These are phyloP conservation scores for Colletotrichum sp. DNA, from an alignment of 2,329 filamentous ascomycete species.

Conservation along the genomic window DNA sequence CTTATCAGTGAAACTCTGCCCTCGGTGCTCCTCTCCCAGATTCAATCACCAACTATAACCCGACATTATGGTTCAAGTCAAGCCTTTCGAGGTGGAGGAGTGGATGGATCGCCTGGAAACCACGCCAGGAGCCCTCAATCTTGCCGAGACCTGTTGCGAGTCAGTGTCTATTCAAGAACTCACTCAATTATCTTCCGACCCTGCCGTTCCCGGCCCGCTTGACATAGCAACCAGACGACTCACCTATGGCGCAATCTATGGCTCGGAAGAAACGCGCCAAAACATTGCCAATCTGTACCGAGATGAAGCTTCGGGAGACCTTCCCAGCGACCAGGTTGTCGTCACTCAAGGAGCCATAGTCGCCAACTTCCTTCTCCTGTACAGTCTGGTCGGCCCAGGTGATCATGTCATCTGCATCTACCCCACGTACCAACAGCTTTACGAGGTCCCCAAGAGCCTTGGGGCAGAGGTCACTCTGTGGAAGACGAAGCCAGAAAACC, in stretches of 20 bases:
- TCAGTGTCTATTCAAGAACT: slow-evolving; percentile 77
- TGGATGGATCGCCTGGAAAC: slow-evolving; percentile 69
- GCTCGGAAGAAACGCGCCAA: slow-evolving; percentile 65
- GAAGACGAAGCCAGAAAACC: slow-evolving; percentile 67
- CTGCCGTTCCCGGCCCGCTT: slow-evolving; percentile 44
- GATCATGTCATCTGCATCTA: slow-evolving; percentile 86
- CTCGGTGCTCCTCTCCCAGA: neutral
- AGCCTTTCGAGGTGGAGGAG: slow-evolving; percentile 70
- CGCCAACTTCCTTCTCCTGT: slow-evolving; percentile 77
- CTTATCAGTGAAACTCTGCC: neutral
- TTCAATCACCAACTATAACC: neutral
- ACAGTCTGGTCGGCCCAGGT: slow-evolving; percentile 69
- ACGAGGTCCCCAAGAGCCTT: slow-evolving; percentile 70
- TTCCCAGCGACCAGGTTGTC: slow-evolving; percentile 63
- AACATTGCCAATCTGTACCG: slow-evolving; percentile 72
- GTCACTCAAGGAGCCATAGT: slow-evolving; percentile 79
- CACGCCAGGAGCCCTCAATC: slow-evolving; percentile 65
- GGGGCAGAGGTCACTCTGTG: slow-evolving; percentile 78
- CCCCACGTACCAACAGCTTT: slow-evolving; percentile 83
- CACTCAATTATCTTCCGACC: slow-evolving; percentile 60
- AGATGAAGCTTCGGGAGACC: slow-evolving; percentile 40
- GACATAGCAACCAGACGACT: slow-evolving; percentile 57
- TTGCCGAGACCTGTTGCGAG: slow-evolving; percentile 80
- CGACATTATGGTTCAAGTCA: slow-evolving; percentile 34
- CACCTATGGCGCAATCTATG: slow-evolving; percentile 77